Evolutionary conservation across 2,329 filamentous ascomycete genomes (phyloP).

Genomic region (Epichloe bromicola): DNA sequence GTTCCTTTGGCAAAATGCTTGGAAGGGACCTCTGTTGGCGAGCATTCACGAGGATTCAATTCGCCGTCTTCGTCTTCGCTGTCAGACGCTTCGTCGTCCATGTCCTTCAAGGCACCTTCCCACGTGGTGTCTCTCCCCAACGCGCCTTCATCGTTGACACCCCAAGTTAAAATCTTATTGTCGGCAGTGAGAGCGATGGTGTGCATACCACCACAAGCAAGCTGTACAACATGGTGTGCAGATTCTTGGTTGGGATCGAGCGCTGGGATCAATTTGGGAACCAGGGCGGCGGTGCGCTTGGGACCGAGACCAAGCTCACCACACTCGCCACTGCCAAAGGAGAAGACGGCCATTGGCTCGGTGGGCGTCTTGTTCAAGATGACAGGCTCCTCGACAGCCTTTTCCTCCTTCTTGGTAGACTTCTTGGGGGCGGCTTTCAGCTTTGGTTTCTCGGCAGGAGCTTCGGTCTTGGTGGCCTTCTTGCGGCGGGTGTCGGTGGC

Average conservation of each 20-base stretch:
- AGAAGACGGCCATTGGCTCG: constrained; percentile 56
- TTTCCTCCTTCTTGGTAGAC: background rate
- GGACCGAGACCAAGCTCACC: constrained; percentile 72
- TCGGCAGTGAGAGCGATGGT: constrained; percentile 62
- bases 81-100: constrained; percentile 37
- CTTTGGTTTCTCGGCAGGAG: constrained; percentile 1
- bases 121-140: constrained; percentile 62
- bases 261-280: constrained; percentile 44
- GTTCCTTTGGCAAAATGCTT: constrained; percentile 48
- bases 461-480: constrained; percentile 3
- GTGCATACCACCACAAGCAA: constrained; percentile 76
- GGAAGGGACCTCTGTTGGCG: constrained; percentile 47
- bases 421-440: constrained; percentile 3
- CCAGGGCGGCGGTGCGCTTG: constrained; percentile 23
- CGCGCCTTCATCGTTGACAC: constrained; percentile 75
- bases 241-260: constrained; percentile 55
- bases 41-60: constrained; percentile 60
- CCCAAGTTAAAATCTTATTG: constrained; percentile 76
- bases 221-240: constrained; percentile 57
- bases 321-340: constrained; percentile 68
- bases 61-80: constrained; percentile 50
- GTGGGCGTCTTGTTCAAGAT: constrained; percentile 32
- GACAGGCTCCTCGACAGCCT: constrained; percentile 21
- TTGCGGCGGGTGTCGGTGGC: constrained; percentile 1
- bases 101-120: constrained; percentile 49